Conservation (phyloP, 2,329 filamentous ascomycete species). For the Fonsecaea nubica region DNA sequence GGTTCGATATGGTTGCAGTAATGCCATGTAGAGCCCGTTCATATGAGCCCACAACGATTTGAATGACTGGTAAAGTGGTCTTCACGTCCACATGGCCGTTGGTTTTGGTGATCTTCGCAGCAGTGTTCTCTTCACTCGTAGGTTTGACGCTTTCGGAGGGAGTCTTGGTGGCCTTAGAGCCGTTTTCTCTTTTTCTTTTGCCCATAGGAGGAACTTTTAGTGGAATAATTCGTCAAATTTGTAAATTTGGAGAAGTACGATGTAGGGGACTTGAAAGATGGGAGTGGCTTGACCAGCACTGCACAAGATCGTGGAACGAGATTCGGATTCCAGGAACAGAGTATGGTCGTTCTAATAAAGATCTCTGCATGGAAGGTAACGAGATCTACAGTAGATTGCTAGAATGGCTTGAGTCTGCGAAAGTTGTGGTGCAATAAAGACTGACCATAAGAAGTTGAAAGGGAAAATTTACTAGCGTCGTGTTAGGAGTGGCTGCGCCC, state of each 20-base stretch:
- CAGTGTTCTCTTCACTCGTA: constrained; percentile 30
- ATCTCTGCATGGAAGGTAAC: not conserved
- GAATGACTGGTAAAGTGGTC: constrained; percentile 64
- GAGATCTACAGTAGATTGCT: not conserved
- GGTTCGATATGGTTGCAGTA: constrained; percentile 70
- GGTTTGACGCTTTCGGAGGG: not conserved
- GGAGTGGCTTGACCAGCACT: constrained; percentile 8
- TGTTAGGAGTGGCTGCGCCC: constrained; percentile 1
- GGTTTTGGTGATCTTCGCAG: constrained; percentile 40
- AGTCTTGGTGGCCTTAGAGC: constrained; percentile 21
- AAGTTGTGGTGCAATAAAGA: not conserved
- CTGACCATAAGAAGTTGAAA: not conserved
- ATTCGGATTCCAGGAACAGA: not conserved
- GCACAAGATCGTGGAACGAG: not conserved
- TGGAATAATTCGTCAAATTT: constrained; percentile 5
- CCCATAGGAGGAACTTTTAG: constrained; percentile 44
- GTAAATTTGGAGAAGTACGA: constrained; percentile 22
- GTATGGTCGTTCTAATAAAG: not conserved
- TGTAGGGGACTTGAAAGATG: not conserved
- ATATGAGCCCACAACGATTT: constrained; percentile 92
- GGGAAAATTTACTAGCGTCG: constrained; percentile 4
- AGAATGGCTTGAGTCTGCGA: not conserved
- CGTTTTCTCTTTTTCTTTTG: constrained; percentile 53
- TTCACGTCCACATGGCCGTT: constrained; percentile 43
- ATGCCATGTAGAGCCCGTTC: constrained; percentile 91